phyloP scores from a whole-genome alignment of 2,329 filamentous ascomycete genomes.

The Stenocarpella maydis region DNA sequence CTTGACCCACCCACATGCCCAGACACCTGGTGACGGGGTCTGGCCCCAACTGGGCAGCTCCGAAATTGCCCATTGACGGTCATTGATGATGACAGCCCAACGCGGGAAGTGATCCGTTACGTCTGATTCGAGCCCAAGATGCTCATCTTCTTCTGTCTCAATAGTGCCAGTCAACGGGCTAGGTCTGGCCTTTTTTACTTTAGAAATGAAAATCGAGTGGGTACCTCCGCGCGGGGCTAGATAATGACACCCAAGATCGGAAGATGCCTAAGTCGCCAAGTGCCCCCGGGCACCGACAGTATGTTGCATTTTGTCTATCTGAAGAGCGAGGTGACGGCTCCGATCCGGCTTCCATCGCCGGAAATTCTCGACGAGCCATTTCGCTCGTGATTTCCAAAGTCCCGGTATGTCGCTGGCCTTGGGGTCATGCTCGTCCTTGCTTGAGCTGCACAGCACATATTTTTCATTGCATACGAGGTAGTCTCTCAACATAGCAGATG shows the following conservation, averaged over 20 bases:
- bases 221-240: neutral
- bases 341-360: neutral
- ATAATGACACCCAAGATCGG: conserved; percentile 9
- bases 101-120: conserved; percentile 19
- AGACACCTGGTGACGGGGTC: conserved; percentile 7
- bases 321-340: too few species aligned
- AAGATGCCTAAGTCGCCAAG: conserved; percentile 1
- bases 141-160: conserved; percentile 6
- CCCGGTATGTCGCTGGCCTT: neutral
- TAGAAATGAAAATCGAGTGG: neutral
- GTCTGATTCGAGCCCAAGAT: conserved; percentile 16
- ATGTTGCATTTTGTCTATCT: too few species aligned
- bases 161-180: neutral
- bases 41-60: conserved; percentile 9
- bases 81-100: conserved; percentile 13
- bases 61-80: conserved; percentile 22
- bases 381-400: neutral
- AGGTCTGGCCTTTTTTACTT: neutral
- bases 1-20: conserved; percentile 4
- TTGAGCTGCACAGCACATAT: neutral
- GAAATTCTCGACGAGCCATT: neutral
- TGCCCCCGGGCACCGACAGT: too few species aligned
- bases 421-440: neutral
- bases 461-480: neutral
- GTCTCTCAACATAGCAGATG: neutral